Evolutionary conservation across 2,329 filamentous ascomycete genomes (phyloP), one percentile per base, ranked within the genome.

Genomic region (Xylariaceae sp.): DNA sequence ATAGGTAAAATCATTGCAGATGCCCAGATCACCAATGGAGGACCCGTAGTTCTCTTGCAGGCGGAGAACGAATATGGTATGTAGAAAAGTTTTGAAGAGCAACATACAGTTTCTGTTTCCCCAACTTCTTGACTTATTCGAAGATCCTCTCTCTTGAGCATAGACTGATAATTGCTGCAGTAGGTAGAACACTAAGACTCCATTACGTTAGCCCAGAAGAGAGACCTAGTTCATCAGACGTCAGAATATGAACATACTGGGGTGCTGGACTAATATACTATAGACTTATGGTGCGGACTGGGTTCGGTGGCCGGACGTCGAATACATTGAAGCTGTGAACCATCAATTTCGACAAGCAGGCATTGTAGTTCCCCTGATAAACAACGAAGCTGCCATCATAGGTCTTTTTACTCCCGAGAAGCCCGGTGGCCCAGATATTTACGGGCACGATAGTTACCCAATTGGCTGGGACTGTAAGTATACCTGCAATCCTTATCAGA

Each of bases 1-100:
- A 79, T 92, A 42, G 82, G 81, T 21, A 77, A 77, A 10, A 83
- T 86, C 7, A 86, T 95, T 60, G 87, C 89, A 3, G 82, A 85
- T 49, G 85, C 83, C 0, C 89, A 94, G 64, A 92, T 95, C 64
- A 93, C 89, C 1, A 89, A 92, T 46, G 90, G 88, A 0, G 91
- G 91, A 0, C 89, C 89, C 0, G 80, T 95, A 6, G 90, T 95
- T 55, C 73, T 93, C 1, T 80, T 88, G 35, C 91, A 95, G 68
- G 86, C 88, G 0, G 91, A 95, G 68, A 95, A 94, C 58, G 91
- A 94, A 68, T 92, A 93, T 41, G 56, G 49, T 59, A 50, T 4
- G 48, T 47, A 20, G 23, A 15, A 4, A 26, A 24, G 13, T 13
- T 8, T 7, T 13, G 7, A 13, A 24, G 13, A 30, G 10, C 13